Evolutionary conservation across 176 grass and related monocot genomes (phyloP).

Genomic region (Cymbopogon citratus): DNA sequence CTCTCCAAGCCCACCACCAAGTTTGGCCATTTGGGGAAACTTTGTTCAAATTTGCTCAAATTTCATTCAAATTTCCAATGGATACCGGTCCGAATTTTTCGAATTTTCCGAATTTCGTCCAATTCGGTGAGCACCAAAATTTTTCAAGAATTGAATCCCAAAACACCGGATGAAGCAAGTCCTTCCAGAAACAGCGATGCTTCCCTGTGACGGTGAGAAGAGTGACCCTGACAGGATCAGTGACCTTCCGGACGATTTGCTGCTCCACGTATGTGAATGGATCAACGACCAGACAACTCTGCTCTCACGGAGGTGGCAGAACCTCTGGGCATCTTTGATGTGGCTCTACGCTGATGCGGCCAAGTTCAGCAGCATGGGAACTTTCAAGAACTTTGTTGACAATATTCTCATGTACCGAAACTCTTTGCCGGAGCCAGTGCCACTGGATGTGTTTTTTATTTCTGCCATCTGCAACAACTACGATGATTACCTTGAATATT

Average conservation of each 20-base stretch:
- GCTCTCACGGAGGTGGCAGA: background rate
- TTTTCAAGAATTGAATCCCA: no score
- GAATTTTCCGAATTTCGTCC: no score
- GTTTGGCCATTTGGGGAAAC: no score
- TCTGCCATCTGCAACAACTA: background rate
- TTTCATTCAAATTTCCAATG: no score
- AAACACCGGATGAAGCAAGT: background rate
- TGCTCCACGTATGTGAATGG: background rate
- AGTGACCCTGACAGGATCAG: background rate
- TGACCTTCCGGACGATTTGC: background rate
- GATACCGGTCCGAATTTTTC: no score
- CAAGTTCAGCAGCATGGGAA: conserved; percentile 9
- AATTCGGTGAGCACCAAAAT: no score
- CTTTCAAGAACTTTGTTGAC: conserved; percentile 16
- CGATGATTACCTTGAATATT: background rate
- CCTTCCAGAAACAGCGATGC: background rate
- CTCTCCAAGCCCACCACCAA: no score
- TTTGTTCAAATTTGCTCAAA: no score
- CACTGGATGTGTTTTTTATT: conserved; percentile 5
- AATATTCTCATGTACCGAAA: background rate
- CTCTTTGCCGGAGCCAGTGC: background rate
- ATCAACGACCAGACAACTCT: background rate
- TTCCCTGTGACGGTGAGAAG: background rate
- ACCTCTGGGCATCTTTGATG: background rate
- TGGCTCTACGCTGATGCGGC: background rate